Evolutionary conservation across 2,329 filamentous ascomycete species (phyloP), one percentile per base, ranked within the genome.

Genomic region (Domatiomyces catenatus): DNA sequence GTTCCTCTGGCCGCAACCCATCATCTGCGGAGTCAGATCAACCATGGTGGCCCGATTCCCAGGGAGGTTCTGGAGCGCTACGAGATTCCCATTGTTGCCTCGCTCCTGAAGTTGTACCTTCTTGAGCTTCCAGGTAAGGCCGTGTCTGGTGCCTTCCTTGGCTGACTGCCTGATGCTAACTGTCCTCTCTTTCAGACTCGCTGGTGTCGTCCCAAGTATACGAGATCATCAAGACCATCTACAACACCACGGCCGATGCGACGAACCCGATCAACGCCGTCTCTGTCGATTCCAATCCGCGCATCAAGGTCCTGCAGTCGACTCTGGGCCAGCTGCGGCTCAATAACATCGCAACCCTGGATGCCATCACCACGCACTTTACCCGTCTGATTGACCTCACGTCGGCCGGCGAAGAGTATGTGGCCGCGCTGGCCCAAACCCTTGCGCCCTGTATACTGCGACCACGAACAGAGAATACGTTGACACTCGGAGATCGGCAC

Each of bases 321-420:
- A 96, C 92, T 0, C 81, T 98, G 50, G 90, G 89, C 42, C 89
- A 96, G 66, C 79, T 98, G 51, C 84, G 90, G 54, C 81, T 98
- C 51, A 88, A 92, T 57, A 98, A 98, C 66, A 98, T 98, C 66
- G 92, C 92, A 46, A 96, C 92, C n/a, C 80, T 98, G 53, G 92
- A 98, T 67, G 92, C 92, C 42, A 85, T 94, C 64, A 94, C 93
- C 75, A 96, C 94, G 58, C 92, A 98, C 69, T 96, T 98, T 66
- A 95, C 90, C 42, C 85, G 92, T 54, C 74, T 98, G 53, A 93
- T 98, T 63, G 92, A 98, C 66, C 75, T 98, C 56, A 98, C 92
- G 1, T 96, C 90, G 12, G 92, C 92, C 28, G 90, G 94, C 59
- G 92, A 98, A 64, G 71, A 80, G 44, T 98, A 94, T 63, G 71